These are phyloP conservation scores for Cystobasidium slooffiae DNA, from an alignment of 1,284 basidiomycete species.

Conservation along the genomic window DNA sequence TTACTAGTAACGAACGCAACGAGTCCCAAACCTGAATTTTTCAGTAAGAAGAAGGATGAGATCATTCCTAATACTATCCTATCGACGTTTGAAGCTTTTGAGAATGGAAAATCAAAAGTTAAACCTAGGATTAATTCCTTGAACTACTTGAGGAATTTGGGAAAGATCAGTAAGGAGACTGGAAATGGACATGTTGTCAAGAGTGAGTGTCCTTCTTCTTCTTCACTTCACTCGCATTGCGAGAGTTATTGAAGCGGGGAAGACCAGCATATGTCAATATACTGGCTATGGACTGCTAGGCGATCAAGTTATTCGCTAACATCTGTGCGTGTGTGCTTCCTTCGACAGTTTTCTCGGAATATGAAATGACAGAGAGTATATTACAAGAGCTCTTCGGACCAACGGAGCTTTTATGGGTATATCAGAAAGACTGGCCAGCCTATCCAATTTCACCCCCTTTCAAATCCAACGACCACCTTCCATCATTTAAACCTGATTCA, in stretches of 20 bases:
- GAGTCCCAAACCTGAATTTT: conserved; percentile 70
- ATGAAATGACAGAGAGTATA: conserved; percentile 69
- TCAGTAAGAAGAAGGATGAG: conserved; percentile 63
- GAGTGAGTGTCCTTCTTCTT: conserved; percentile 44
- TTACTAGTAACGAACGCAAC: conserved; percentile 76
- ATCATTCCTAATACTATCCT: conserved; percentile 71
- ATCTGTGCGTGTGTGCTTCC: conserved; percentile 63
- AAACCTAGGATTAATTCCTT: conserved; percentile 85
- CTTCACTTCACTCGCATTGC: neutral
- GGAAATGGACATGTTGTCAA: conserved; percentile 42
- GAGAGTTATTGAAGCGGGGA: too few species aligned
- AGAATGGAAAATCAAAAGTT: conserved; percentile 57
- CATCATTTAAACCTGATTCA: conserved; percentile 47
- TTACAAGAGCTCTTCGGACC: conserved; percentile 67
- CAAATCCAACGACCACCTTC: conserved; percentile 23
- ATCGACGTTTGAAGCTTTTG: conserved; percentile 67
- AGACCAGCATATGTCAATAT: too few species aligned
- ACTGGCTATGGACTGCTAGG: too few species aligned
- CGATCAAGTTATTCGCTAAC: neutral
- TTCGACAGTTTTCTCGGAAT: conserved; percentile 85
- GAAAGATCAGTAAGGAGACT: conserved; percentile 52
- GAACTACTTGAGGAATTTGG: conserved; percentile 74
- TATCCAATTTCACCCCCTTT: conserved; percentile 48
- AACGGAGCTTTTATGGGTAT: conserved; percentile 75
- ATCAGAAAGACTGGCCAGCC: conserved; percentile 66